phyloP scores from a whole-genome alignment of 768 basidiomycete species.

The Trametes cingulata region DNA sequence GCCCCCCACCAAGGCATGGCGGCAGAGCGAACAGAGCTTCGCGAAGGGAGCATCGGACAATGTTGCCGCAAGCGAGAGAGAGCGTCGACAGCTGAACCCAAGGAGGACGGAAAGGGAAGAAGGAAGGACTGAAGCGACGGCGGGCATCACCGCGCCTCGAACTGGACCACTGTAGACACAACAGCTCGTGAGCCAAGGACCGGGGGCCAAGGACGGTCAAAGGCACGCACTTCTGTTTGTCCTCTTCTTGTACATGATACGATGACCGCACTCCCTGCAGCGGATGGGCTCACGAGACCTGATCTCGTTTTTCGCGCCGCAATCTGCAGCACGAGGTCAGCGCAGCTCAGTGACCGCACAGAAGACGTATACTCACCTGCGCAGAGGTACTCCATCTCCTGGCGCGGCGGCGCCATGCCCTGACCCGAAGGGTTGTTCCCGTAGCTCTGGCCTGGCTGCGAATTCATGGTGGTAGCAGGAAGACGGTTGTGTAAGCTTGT shows the following conservation, averaged over 20 bases:
- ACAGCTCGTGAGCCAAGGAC: conserved; percentile 11
- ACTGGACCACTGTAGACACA: conserved; percentile 67
- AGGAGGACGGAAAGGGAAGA: conserved; percentile 9
- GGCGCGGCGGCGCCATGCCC: conserved; percentile 38
- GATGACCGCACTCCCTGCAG: conserved; percentile 94
- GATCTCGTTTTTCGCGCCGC: conserved; percentile 90
- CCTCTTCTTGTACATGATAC: conserved; percentile 98
- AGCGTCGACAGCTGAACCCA: neutral
- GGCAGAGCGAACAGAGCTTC: neutral
- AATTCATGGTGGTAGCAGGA: conserved; percentile 40
- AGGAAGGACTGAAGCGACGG: conserved; percentile 1
- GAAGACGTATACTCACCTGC: conserved; percentile 54
- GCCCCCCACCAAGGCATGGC: neutral
- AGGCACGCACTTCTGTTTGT: conserved; percentile 81
- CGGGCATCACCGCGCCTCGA: conserved; percentile 69
- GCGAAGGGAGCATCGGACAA: neutral
- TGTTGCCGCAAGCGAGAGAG: neutral
- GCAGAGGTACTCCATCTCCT: conserved; percentile 84
- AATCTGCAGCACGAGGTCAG: conserved; percentile 49
- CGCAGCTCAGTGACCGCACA: neutral
- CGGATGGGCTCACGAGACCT: conserved; percentile 90
- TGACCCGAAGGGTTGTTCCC: conserved; percentile 25
- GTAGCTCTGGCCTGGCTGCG: conserved; percentile 35
- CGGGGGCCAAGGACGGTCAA: neutral
- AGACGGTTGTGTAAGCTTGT: conserved; percentile 30